phyloP scores from a whole-genome alignment of 305 asterid genomes.

The Fraxinus ornus region DNA sequence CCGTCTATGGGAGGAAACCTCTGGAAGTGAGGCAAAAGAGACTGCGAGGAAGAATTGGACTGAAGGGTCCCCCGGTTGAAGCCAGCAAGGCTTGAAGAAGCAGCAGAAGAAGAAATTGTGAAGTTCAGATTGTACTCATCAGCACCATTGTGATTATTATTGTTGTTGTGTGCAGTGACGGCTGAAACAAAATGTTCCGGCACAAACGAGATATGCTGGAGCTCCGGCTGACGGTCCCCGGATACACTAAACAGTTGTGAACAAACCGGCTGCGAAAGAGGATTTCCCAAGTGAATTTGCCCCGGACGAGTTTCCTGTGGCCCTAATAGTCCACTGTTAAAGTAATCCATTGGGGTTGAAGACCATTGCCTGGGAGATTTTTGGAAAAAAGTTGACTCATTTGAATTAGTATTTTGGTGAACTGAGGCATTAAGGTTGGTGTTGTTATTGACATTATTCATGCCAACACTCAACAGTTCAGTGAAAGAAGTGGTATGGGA shows the following conservation, averaged over 20 bases:
- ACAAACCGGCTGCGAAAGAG: neutral
- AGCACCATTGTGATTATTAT: neutral
- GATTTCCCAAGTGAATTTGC: constrained; percentile 34
- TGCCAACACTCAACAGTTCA: constrained; percentile 36
- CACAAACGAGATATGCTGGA: constrained; percentile 35
- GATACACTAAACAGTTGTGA: constrained; percentile 31
- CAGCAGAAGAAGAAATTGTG: constrained; percentile 35
- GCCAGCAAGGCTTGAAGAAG: constrained; percentile 49
- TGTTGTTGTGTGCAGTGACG: constrained; percentile 16
- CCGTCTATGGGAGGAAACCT: constrained; percentile 49
- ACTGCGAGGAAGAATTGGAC: constrained; percentile 63
- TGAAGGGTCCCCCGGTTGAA: constrained; percentile 87
- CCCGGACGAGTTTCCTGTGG: constrained; percentile 31
- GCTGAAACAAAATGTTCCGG: constrained; percentile 34
- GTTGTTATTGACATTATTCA: constrained; percentile 7
- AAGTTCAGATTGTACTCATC: constrained; percentile 43
- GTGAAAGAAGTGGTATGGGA: too few relatives aligned
- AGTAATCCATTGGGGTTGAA: constrained; percentile 44
- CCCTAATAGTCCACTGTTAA: constrained; percentile 32
- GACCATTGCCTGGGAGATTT: constrained; percentile 37
- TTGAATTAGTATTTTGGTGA: constrained; percentile 16
- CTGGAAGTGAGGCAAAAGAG: constrained; percentile 47
- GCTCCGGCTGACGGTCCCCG: constrained; percentile 32
- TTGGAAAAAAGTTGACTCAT: constrained; percentile 26
- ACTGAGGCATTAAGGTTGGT: constrained; percentile 9